Evolutionary conservation across 2,329 filamentous ascomycete genomes (phyloP), one percentile per base, ranked within the genome.

Genomic region (Claviceps maximensis): DNA sequence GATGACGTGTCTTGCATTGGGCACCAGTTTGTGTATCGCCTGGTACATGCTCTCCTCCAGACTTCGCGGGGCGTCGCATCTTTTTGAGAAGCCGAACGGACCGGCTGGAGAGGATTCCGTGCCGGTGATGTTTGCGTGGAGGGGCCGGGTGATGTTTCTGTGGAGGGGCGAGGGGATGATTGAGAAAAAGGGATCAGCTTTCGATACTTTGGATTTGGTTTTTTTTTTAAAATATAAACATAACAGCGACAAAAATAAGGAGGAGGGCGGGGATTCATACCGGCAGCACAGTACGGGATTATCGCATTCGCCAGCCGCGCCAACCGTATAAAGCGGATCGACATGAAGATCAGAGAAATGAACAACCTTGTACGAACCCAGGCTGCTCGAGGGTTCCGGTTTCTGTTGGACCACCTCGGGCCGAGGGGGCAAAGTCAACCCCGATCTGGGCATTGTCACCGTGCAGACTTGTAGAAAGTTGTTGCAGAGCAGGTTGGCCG

Each of bases 231-330:
- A 33, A 33, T 8, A 33, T 8, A 33, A 33, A 33, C 8, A 29
- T 4, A 29, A 29, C n/a, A n/a, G n/a, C n/a, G n/a, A n/a, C n/a
- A 29, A 29, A 29, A 29, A 29, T 29, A 29, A 29, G 27, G 12
- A 33, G 12, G 12, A 12, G 9, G 12, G 12, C 8, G 2, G 31
- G 12, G 31, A 33, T 6, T 25, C 64, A 62, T 29, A 52, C 50
- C 50, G 36, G 42, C 50, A 52, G 13, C 50, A 52, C 33, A 47
- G 23, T 4, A 25, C 31, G 3, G 44, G 50, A 25, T 47, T 25
- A 25, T 70, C 71, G 31, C 50, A 52, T 10, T 47, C 17, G 17
- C 29, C 42, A 21, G 4, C 41, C 42, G 50, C 2, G 2, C 50
- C 50, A 36, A n/a, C 17, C 21, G 2, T 2, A 41, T 52, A 52